These are phyloP conservation scores for Neofusicoccum sp. DNA, from an alignment of 2,329 filamentous ascomycete genomes.

Conservation along the genomic window DNA sequence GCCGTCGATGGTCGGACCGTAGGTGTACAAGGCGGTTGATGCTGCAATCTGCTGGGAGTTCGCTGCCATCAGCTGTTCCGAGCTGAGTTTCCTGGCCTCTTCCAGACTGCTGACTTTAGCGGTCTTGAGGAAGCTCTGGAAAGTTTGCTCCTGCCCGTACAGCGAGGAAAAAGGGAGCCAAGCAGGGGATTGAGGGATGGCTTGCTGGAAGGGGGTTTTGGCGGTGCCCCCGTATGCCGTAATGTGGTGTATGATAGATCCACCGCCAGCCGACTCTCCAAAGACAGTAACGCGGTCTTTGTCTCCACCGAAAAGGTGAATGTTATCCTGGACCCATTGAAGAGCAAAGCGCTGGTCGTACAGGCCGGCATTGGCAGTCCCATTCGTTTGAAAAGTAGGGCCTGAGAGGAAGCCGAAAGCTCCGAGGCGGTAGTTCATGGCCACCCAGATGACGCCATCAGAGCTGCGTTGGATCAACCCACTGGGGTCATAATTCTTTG, in stretches of 20 bases:
- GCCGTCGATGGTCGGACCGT: constrained; percentile 47
- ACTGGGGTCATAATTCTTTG: constrained; percentile 37
- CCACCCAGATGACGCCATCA: constrained; percentile 44
- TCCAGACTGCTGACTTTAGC: constrained; percentile 46
- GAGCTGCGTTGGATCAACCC: constrained; percentile 38
- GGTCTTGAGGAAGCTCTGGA: constrained; percentile 40
- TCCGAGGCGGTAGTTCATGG: constrained; percentile 50
- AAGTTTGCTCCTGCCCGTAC: constrained; percentile 38
- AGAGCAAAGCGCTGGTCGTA: constrained; percentile 52
- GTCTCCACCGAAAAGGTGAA: constrained; percentile 54
- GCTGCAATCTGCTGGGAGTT: constrained; percentile 44
- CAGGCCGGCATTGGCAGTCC: constrained; percentile 49
- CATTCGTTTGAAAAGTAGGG: constrained; percentile 43
- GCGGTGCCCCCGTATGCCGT: constrained; percentile 48
- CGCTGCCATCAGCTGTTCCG: constrained; percentile 40
- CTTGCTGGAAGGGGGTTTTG: constrained; percentile 44
- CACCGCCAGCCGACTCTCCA: constrained; percentile 53
- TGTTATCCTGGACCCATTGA: constrained; percentile 54
- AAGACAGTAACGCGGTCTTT: constrained; percentile 46
- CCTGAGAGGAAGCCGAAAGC: constrained; percentile 51
- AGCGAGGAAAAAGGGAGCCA: constrained; percentile 25
- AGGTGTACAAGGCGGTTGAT: constrained; percentile 26
- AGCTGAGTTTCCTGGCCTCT: constrained; percentile 44
- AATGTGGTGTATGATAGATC: constrained; percentile 56
- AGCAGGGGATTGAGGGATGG: constrained; percentile 48